A percentile compares a stretch with the other conserved stretches of the same genome.
phyloP scores from a whole-genome alignment of 208 protist genomes.

The Acanthamoeba triangularis region DNA sequence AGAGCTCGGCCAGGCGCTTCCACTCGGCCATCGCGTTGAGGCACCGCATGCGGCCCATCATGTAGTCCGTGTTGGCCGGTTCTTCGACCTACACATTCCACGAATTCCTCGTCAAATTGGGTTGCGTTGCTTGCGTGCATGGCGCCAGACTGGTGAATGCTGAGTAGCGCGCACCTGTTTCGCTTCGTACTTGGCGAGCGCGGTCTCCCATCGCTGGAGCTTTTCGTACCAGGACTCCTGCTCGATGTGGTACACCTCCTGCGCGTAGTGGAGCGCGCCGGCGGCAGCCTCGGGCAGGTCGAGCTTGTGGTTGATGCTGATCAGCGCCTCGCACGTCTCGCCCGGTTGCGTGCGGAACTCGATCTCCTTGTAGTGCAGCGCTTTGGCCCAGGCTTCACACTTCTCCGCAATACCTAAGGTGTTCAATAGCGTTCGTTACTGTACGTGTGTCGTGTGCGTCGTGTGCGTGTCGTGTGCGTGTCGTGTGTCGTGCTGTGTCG shows the following conservation, averaged over 20 bases:
- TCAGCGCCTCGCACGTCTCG: constrained; percentile 92
- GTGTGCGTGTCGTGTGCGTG: not conserved
- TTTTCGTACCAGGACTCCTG: constrained; percentile 96
- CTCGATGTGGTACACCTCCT: constrained; percentile 77
- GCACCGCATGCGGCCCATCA: constrained; percentile 98
- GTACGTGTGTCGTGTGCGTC: not conserved
- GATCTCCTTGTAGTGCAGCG: constrained; percentile 92
- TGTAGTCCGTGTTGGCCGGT: constrained; percentile 93
- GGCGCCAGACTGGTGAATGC: not conserved
- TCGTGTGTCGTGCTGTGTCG: not conserved
- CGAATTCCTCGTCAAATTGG: not conserved
- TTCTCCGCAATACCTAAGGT: constrained; percentile 81
- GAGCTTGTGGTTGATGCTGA: constrained; percentile 99
- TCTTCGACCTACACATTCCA: constrained; percentile 89
- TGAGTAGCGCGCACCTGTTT: constrained; percentile 15
- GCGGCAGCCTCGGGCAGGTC: constrained; percentile 98
- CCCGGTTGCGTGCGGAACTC: constrained; percentile 86
- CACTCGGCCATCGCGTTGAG: constrained; percentile 98
- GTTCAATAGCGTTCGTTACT: not conserved
- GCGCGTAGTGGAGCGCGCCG: constrained; percentile 97
- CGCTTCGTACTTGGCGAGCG: constrained; percentile 51
- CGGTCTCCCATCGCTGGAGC: constrained; percentile 98
- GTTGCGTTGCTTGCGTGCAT: no score
- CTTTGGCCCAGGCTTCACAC: constrained; percentile 91
- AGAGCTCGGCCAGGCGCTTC: constrained; percentile 93